These are phyloP conservation scores for Auricularia sp. DNA, from an alignment of 768 basidiomycete genomes.

Conservation along the genomic window DNA sequence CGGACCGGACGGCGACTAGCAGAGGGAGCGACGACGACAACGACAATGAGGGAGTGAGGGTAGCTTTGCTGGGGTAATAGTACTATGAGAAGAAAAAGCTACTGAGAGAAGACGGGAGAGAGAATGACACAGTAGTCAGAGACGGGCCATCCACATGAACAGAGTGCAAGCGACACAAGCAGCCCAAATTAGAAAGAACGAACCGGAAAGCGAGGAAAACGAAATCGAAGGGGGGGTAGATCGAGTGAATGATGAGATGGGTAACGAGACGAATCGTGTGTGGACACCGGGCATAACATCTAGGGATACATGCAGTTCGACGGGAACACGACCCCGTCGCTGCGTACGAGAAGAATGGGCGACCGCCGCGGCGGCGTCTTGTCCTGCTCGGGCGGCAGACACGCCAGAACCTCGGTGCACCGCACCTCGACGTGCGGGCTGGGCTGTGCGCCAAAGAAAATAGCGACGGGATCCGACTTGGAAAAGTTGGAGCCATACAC, in stretches of 20 bases:
- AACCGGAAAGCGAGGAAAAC: slow-evolving; percentile 10
- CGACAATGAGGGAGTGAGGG: too few relatives aligned
- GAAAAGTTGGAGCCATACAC: slow-evolving; percentile 85
- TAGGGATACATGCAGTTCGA: slow-evolving; percentile 75
- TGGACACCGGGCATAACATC: slow-evolving; percentile 9
- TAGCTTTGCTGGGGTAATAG: too few relatives aligned
- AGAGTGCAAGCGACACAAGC: too few relatives aligned
- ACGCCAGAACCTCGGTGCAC: slow-evolving; percentile 77
- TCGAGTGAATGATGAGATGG: slow-evolving; percentile 1
- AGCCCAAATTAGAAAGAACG: slow-evolving; percentile 11
- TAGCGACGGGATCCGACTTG: slow-evolving; percentile 68
- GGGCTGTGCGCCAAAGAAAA: slow-evolving; percentile 82
- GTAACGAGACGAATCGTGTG: not conserved
- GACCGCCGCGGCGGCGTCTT: slow-evolving; percentile 48
- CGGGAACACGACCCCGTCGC: slow-evolving; percentile 83
- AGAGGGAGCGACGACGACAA: too few relatives aligned
- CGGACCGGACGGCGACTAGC: too few relatives aligned
- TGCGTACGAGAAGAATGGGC: slow-evolving; percentile 71
- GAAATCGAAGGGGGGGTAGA: not conserved
- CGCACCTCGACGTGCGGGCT: slow-evolving; percentile 83
- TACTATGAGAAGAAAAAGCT: too few relatives aligned
- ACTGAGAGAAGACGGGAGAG: too few relatives aligned
- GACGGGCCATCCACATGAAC: too few relatives aligned
- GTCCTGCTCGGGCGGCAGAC: slow-evolving; percentile 64
- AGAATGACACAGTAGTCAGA: too few relatives aligned